Percentiles rank a stretch among this genome's conserved stretches.
Conservation (phyloP, 2,329 filamentous ascomycete species). For the Fusarium camptoceras region DNA sequence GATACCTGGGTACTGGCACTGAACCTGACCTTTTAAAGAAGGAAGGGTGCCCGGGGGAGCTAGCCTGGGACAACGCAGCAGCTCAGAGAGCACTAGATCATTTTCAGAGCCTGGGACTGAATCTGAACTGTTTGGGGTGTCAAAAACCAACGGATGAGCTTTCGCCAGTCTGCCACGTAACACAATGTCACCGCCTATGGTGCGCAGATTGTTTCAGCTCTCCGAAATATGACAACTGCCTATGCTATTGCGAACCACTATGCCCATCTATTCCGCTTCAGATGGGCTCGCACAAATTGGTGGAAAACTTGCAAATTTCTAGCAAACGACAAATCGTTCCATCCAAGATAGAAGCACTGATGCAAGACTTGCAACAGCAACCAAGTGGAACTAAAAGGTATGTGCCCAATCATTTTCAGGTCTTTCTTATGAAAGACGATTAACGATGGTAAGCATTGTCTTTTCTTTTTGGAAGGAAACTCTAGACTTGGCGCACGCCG, state of each 20-base stretch:
- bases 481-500: neutral
- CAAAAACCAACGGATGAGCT: neutral
- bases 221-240: neutral
- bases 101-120: neutral
- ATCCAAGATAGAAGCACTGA: neutral
- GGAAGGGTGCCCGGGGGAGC: neutral
- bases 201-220: neutral
- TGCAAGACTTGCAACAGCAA: neutral
- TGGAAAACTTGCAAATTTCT: neutral
- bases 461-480: neutral
- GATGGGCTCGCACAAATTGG: neutral
- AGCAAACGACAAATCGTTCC: neutral
- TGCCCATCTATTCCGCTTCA: neutral
- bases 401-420: neutral
- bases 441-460: neutral
- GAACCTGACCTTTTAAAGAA: neutral
- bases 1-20: neutral
- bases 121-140: neutral
- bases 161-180: neutral
- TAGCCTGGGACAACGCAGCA: neutral
- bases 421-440: neutral
- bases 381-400: neutral
- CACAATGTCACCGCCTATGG: neutral
- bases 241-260: neutral
- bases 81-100: neutral